A percentile compares a stretch with the other conserved stretches of the same genome.
phyloP scores from a whole-genome alignment of 2,329 filamentous ascomycete genomes.

The Phoma sp. region DNA sequence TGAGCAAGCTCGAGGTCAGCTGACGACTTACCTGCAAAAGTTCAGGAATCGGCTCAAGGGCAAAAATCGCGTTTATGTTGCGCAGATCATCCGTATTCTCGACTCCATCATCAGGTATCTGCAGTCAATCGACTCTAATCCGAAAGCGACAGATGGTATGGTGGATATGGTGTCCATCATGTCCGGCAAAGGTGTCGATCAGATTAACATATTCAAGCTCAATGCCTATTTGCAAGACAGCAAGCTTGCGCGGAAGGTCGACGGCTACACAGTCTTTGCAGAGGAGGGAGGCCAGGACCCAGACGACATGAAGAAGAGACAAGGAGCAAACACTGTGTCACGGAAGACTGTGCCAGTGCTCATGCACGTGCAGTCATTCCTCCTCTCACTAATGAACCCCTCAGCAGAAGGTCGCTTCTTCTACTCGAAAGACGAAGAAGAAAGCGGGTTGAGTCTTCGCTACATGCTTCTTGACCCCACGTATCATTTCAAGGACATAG shows the following conservation, averaged over 20 bases:
- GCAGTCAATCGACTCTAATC: conserved; percentile 53
- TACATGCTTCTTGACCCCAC: conserved; percentile 93
- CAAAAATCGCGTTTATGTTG: conserved; percentile 88
- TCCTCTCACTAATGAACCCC: conserved; percentile 84
- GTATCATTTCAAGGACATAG: conserved; percentile 86
- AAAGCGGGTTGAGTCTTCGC: conserved; percentile 67
- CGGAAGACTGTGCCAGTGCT: conserved; percentile 59
- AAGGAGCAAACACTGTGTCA: conserved; percentile 7
- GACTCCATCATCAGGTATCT: conserved; percentile 78
- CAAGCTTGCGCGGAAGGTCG: conserved; percentile 91
- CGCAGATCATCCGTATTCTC: conserved; percentile 82
- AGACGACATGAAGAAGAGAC: conserved; percentile 16
- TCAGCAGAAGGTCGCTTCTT: conserved; percentile 70
- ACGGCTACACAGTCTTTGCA: conserved; percentile 76
- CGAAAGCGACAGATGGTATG: conserved; percentile 64
- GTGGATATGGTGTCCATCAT: conserved; percentile 76
- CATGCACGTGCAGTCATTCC: conserved; percentile 70
- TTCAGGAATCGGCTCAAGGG: conserved; percentile 90
- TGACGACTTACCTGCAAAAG: conserved; percentile 81
- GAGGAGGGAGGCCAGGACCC: conserved; percentile 53
- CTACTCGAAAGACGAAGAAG: conserved; percentile 54
- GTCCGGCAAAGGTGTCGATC: conserved; percentile 84
- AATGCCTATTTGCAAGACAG: conserved; percentile 88
- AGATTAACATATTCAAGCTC: conserved; percentile 92
- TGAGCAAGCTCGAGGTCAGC: conserved; percentile 72